phyloP scores from a whole-genome alignment of 2,329 filamentous ascomycete species.

The Whalleya microplaca region DNA sequence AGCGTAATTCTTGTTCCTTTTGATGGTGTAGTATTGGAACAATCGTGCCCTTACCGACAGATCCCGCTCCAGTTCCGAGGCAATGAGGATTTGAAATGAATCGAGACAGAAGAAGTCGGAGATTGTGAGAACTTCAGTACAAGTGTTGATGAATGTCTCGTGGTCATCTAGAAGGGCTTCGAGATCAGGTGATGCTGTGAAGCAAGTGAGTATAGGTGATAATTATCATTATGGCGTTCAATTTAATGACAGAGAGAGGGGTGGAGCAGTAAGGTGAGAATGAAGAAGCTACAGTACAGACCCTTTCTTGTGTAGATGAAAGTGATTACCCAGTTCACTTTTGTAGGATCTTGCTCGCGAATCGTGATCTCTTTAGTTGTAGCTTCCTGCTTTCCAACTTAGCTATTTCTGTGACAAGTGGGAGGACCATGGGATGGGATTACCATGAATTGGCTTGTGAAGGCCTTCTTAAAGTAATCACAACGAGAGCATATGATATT shows the following conservation, averaged over 20 bases:
- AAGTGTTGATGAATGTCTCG: background rate
- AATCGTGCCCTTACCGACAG: no score
- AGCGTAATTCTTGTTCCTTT: no score
- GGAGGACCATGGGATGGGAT: background rate
- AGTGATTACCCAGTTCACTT: slow-evolving; percentile 6
- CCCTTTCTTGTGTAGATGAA: slow-evolving; percentile 11
- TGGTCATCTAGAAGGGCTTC: background rate
- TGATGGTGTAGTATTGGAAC: no score
- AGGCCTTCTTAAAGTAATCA: slow-evolving; percentile 9
- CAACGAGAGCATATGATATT: slow-evolving; percentile 7
- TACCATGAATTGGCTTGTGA: background rate
- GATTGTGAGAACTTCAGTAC: background rate
- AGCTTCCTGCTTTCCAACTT: background rate
- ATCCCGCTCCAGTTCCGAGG: no score
- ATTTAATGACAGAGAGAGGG: no score
- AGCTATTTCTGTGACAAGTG: background rate
- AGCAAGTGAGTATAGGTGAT: no score
- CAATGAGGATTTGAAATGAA: no score
- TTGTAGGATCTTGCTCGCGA: slow-evolving; percentile 1
- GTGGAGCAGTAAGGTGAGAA: background rate
- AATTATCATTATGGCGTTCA: no score
- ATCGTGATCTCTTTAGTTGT: background rate
- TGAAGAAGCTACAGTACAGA: background rate
- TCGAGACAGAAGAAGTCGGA: background rate
- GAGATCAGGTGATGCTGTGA: background rate